Conservation (phyloP, 2,329 filamentous ascomycete genomes). For the Colletotrichum sp. region DNA sequence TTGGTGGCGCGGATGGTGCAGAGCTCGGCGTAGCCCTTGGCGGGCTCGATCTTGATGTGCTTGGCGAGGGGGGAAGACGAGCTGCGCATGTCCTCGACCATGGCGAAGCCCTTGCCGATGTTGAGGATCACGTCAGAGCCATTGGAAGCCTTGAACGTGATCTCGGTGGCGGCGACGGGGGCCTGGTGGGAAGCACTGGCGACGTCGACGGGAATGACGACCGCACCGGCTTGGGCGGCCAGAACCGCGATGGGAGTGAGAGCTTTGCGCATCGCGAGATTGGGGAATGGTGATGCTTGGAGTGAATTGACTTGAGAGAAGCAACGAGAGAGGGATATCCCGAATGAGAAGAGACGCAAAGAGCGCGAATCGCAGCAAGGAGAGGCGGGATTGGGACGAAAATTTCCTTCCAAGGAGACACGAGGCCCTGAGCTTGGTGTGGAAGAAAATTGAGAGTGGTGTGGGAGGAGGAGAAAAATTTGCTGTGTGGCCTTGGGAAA, state of each 20-base stretch:
- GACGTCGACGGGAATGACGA: background rate
- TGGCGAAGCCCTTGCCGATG: background rate
- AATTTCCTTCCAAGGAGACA: background rate
- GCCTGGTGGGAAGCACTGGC: background rate
- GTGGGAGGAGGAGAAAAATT: background rate
- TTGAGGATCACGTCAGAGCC: background rate
- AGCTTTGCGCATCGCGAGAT: background rate
- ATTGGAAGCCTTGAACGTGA: constrained; percentile 10
- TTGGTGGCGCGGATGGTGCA: background rate
- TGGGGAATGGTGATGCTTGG: background rate
- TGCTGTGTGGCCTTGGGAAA: background rate
- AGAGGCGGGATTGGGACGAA: background rate
- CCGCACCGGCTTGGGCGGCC: background rate
- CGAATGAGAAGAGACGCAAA: background rate
- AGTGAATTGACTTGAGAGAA: background rate
- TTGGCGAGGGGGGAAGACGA: background rate
- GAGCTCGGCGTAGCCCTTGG: background rate
- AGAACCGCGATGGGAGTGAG: background rate
- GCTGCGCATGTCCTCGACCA: background rate
- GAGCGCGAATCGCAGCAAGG: background rate
- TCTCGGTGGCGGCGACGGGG: background rate
- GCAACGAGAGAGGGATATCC: background rate
- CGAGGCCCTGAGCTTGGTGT: background rate
- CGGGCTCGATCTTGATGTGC: background rate
- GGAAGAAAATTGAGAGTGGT: background rate